phyloP scores from a whole-genome alignment of 2,329 filamentous ascomycete genomes.

The Exophiala spinifera region DNA sequence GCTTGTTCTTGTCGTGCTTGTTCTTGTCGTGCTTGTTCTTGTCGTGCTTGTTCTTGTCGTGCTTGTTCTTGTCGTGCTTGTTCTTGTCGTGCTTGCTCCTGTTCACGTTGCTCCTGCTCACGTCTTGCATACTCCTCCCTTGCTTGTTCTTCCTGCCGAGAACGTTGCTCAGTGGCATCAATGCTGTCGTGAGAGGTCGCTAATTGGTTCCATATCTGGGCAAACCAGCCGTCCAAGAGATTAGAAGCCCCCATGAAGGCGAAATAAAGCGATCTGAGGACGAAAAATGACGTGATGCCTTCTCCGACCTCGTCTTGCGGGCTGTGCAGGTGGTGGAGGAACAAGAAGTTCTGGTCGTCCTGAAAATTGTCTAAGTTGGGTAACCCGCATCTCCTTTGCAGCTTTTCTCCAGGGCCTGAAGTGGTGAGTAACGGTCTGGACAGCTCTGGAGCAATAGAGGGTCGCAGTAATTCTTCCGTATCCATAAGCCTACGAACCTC shows the following conservation, averaged over 20 bases:
- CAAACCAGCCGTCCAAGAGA: no score
- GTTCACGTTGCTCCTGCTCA: no score
- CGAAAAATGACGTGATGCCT: conserved; percentile 1
- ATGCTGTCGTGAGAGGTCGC: background rate
- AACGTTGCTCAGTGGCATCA: background rate
- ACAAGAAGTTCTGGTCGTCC: background rate
- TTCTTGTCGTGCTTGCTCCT: no score
- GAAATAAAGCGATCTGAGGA: background rate
- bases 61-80: no score
- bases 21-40: no score
- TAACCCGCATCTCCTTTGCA: background rate
- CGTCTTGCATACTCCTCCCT: background rate
- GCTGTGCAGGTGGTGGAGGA: background rate
- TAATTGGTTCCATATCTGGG: background rate
- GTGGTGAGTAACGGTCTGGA: background rate
- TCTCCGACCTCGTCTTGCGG: background rate
- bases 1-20: no score
- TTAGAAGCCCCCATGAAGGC: background rate
- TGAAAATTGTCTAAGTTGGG: background rate
- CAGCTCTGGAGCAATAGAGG: background rate
- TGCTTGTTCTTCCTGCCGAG: background rate
- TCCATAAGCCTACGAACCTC: background rate
- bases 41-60: no score
- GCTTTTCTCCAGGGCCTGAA: conserved; percentile 1
- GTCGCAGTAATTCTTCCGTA: background rate